Evolutionary conservation across 2,329 filamentous ascomycete species (phyloP), one percentile per base, ranked within the genome.

Genomic region (Coniochaeta pulveracea): DNA sequence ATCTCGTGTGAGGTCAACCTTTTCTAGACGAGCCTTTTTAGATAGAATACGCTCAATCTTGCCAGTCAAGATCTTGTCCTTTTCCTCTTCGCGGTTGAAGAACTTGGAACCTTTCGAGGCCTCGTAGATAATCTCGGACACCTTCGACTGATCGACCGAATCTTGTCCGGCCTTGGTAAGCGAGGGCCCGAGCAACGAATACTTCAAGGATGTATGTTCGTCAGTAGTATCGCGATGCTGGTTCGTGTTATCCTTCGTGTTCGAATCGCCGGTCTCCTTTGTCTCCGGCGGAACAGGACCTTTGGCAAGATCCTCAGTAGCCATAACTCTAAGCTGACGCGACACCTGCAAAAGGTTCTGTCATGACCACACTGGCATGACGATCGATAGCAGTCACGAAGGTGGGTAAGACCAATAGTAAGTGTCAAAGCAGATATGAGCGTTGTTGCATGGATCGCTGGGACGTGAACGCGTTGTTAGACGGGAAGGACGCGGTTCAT

Each of bases 61-160:
- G 36, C 78, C 67, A 0, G 89, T 95, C 14, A 96, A 70, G 27
- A 73, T 68, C 47, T 80, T 80, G 61, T 96, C 89, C 46, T 79
- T 80, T 36, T 62, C 69, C 52, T 94, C 81, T 55, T 98, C 91
- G 38, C 88, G 85, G 45, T 80, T 84, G 68, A 96, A 98, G 61
- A 80, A 98, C 54, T 94, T 95, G 44, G 85, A 93, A 30, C 91
- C 91, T 52, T 93, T 95, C 11, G 86, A 95, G 9, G 88, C 86
- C 54, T 93, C 85, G 60, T 95, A 96, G 39, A 98, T 98, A 45
- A 96, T 80, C 47, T 96, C 88, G 3, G 88, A 93, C 32, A 98
- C 80, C 63, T 91, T 93, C 42, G 72, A 71, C 59, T 96, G 91
- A 48, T 98, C 85, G n/a, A 96, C 89, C 11, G 74, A 68, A 49